Evolutionary conservation across 371 early-diverging fungal genomes (phyloP).

Genomic region (Actinomucor elegans): DNA sequence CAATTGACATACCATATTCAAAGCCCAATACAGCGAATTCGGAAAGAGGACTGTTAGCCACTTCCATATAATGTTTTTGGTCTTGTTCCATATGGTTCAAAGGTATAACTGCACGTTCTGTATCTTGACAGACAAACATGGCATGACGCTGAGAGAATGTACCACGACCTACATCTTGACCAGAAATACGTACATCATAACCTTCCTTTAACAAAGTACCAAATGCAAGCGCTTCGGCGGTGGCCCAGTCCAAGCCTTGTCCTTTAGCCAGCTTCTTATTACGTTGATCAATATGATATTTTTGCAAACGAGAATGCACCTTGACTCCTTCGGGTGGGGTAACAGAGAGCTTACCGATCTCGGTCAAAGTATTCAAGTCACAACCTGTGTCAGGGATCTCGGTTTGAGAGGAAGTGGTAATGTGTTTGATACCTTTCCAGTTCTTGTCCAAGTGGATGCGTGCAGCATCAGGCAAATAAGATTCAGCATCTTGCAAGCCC

Average conservation of each 20-base stretch:
- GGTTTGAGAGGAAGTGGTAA: slow-evolving; percentile 3
- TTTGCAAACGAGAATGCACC: slow-evolving; percentile 83
- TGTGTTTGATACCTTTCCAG: slow-evolving; percentile 68
- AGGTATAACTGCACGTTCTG: slow-evolving; percentile 77
- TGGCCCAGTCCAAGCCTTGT: slow-evolving; percentile 91
- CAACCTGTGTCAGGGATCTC: slow-evolving; percentile 58
- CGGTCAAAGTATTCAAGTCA: slow-evolving; percentile 51
- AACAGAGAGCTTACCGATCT: slow-evolving; percentile 77
- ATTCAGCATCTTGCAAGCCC: slow-evolving; percentile 57
- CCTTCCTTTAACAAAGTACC: slow-evolving; percentile 87
- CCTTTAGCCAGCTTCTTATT: slow-evolving; percentile 70
- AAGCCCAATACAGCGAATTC: slow-evolving; percentile 96
- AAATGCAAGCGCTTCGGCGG: slow-evolving; percentile 93
- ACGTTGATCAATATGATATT: slow-evolving; percentile 87
- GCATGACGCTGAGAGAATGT: slow-evolving; percentile 97
- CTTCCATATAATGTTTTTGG: slow-evolving; percentile 53
- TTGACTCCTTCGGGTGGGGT: slow-evolving; percentile 61
- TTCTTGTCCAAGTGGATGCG: slow-evolving; percentile 66
- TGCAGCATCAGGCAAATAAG: slow-evolving; percentile 20
- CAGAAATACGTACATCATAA: slow-evolving; percentile 87
- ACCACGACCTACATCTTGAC: slow-evolving; percentile 97
- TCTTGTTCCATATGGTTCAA: slow-evolving; percentile 68
- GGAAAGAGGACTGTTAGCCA: slow-evolving; percentile 87
- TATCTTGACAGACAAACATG: slow-evolving; percentile 84
- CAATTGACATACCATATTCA: slow-evolving; percentile 91